Conservation (phyloP, 2,329 filamentous ascomycete species). For the Fusarium cyanostomum region DNA sequence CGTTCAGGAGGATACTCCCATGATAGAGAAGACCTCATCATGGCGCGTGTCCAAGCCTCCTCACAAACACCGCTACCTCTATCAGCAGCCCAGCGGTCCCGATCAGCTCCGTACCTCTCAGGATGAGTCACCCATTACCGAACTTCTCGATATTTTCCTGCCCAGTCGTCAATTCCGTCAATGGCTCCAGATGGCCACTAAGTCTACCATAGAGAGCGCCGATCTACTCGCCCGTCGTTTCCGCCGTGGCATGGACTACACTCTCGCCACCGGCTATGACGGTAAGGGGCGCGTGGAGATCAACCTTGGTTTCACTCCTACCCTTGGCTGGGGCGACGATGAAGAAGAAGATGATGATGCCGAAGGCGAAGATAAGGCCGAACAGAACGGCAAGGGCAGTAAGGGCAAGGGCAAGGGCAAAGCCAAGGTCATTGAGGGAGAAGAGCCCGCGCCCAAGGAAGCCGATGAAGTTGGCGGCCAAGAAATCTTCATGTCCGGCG, state of each 20-base stretch:
- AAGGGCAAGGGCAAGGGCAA: conserved; percentile 46
- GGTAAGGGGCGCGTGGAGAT: conserved; percentile 84
- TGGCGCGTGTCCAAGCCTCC: conserved; percentile 88
- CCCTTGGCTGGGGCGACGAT: conserved; percentile 82
- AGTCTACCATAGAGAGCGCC: conserved; percentile 75
- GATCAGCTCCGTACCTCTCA: conserved; percentile 48
- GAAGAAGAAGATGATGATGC: conserved; percentile 59
- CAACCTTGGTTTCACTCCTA: conserved; percentile 87
- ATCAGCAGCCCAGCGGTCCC: conserved; percentile 67
- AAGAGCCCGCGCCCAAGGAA: conserved; percentile 47
- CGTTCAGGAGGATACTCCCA: conserved; percentile 58
- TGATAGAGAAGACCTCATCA: conserved; percentile 65
- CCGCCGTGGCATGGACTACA: conserved; percentile 88
- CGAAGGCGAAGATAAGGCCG: conserved; percentile 46
- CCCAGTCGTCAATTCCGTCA: conserved; percentile 87
- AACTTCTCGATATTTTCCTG: conserved; percentile 83
- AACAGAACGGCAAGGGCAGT: conserved; percentile 47
- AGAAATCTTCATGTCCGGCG: conserved; percentile 93
- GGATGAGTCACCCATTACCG: conserved; percentile 70
- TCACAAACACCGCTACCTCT: conserved; percentile 94
- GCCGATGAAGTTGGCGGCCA: conserved; percentile 75
- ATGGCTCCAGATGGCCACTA: conserved; percentile 87
- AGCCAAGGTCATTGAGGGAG: conserved; percentile 27
- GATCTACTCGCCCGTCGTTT: conserved; percentile 88
- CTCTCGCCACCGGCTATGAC: conserved; percentile 86